phyloP scores from a whole-genome alignment of 2,329 filamentous ascomycete species.

The Leptographium wingfieldii region DNA sequence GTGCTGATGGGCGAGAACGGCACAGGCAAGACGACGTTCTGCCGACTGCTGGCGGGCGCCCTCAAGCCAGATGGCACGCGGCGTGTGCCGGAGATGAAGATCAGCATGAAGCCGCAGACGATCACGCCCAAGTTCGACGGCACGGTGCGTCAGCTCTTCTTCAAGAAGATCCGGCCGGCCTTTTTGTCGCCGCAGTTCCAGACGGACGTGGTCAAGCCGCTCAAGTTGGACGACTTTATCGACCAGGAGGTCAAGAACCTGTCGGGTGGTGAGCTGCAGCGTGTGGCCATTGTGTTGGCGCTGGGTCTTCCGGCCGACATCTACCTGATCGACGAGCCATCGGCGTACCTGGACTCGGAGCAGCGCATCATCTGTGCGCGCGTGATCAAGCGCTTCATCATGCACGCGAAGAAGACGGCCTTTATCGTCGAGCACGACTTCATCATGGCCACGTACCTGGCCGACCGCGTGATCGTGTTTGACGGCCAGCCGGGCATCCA shows the following conservation, averaged over 20 bases:
- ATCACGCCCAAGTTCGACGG: slow-evolving; percentile 98
- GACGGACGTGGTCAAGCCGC: slow-evolving; percentile 98
- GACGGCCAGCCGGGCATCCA: slow-evolving; percentile 86
- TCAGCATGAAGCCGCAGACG: slow-evolving; percentile 78
- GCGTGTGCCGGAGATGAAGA: slow-evolving; percentile 84
- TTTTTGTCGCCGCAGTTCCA: slow-evolving; percentile 98
- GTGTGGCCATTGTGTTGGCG: slow-evolving; percentile 95
- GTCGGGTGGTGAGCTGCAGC: slow-evolving; percentile 97
- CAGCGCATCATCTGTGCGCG: slow-evolving; percentile 95
- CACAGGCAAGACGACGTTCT: slow-evolving; percentile 96
- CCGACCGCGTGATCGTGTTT: slow-evolving; percentile 97
- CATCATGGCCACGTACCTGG: slow-evolving; percentile 58
- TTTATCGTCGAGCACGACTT: slow-evolving; percentile 99
- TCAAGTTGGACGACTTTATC: slow-evolving; percentile 98
- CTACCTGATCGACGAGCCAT: slow-evolving; percentile 96
- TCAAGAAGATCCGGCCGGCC: slow-evolving; percentile 97
- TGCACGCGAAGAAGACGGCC: slow-evolving; percentile 99
- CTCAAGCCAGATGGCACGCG: slow-evolving; percentile 75
- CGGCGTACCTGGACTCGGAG: slow-evolving; percentile 94
- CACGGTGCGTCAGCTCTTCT: slow-evolving; percentile 94
- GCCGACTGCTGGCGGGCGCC: slow-evolving; percentile 84
- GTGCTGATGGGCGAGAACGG: slow-evolving; percentile 99
- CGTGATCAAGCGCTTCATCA: slow-evolving; percentile 99
- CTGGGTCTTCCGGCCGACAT: slow-evolving; percentile 93
- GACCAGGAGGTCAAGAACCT: slow-evolving; percentile 99